A percentile compares a stretch with the other conserved stretches of the same genome.
phyloP scores from a whole-genome alignment of 2,329 filamentous ascomycete species.

The Fusarium napiforme region DNA sequence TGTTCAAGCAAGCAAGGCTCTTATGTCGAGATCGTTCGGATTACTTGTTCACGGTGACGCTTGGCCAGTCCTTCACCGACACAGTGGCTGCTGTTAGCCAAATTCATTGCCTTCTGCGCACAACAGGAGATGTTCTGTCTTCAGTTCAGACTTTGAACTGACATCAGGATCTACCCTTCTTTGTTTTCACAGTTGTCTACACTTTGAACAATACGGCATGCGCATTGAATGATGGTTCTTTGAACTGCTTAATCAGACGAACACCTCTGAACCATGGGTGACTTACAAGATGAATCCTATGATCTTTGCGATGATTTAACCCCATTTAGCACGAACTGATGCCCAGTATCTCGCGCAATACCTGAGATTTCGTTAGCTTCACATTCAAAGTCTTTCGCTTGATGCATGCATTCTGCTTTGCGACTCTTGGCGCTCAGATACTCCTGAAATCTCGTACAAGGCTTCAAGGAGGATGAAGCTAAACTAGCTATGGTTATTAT shows the following conservation, averaged over 20 bases:
- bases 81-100: background rate
- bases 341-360: accelerated
- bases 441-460: background rate
- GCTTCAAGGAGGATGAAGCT: accelerated
- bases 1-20: accelerated
- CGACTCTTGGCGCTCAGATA: background rate
- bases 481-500: background rate
- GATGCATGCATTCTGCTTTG: background rate
- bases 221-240: background rate
- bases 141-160: accelerated
- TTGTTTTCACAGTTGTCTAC: accelerated
- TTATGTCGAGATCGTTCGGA: accelerated
- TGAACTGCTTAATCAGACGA: no score
- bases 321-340: accelerated
- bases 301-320: accelerated
- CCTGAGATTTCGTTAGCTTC: background rate
- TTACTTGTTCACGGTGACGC: background rate
- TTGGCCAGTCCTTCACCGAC: background rate
- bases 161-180: accelerated
- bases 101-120: background rate
- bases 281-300: accelerated
- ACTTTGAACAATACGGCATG: accelerated
- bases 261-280: accelerated
- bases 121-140: background rate
- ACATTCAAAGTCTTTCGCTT: accelerated